Base-by-base conservation (phyloP, 768 basidiomycete species). In the Trametes sanguinea region DNA sequence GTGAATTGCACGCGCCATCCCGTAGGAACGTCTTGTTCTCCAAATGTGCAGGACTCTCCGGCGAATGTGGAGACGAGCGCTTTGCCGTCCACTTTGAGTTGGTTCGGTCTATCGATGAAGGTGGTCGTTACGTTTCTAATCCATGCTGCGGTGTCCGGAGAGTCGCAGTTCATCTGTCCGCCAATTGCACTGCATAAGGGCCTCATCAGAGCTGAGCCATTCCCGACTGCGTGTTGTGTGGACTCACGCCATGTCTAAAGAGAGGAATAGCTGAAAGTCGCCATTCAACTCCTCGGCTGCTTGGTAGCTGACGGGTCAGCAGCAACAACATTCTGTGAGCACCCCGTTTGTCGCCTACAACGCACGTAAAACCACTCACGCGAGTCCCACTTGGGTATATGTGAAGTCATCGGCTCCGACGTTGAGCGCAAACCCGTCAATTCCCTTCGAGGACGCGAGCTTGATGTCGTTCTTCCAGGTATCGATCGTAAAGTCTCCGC, bases 221-320 rank as follows among this genome's bases (percentile, higher is more conserved):
- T 37, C 11, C 3, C 48, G 4, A 14, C 1, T 16, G 48, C 17
- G 9, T 22, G 0, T 22, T 37, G 6, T 37, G 6, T 11, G 11
- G 0, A 43, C 42, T 43, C 3, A 88, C 85, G 84, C 76, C 90
- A 90, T 91, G 69, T 93, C 91, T 48, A 92, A 83, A 10, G 88
- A 90, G 60, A 92, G 67, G 74, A 91, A 92, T 51, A 93, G 76
- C 69, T 87, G 84, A 72, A 85, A 77, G 47, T 47, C 64, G 6
- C 66, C 66, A n/a, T 64, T 63, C 2, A 69, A 66, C 17, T 69
- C 50, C 16, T 75, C 74, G 17, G 83, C 83, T 5, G 75, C 73
- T 14, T 65, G 50, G 63, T 71, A 76, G 6, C 73, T 66, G 66
- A 32, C 22, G 22, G 22, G 22, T 22, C 22, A 22, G 22, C 2